Percentiles rank a stretch among this genome's conserved stretches.
Evolutionary conservation across 768 basidiomycete species (phyloP).

Genomic region (Boletales sp.): DNA sequence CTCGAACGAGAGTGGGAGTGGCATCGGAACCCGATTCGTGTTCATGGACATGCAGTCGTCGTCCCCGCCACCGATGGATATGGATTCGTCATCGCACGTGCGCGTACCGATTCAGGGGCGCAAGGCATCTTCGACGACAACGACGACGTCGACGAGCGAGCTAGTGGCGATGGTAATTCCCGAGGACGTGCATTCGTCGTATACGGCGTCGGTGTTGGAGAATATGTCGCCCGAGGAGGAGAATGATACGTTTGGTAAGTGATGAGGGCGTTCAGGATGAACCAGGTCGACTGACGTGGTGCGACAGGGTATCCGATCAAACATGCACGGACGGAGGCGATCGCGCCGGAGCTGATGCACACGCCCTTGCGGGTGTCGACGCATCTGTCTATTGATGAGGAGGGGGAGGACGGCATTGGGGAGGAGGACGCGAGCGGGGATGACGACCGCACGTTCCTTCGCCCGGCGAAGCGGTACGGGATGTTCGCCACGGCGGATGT

Average conservation of each 20-base stretch:
- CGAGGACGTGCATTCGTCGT: constrained; percentile 26
- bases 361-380: constrained; percentile 14
- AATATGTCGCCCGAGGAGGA: constrained; percentile 11
- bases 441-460: no score
- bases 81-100: constrained; percentile 5
- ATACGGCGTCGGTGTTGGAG: constrained; percentile 19
- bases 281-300: neutral
- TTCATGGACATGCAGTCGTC: constrained; percentile 19
- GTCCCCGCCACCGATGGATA: neutral
- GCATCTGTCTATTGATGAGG: constrained; percentile 21
- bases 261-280: neutral
- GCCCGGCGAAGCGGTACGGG: constrained; percentile 18
- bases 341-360: constrained; percentile 11
- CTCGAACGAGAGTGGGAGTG: constrained; percentile 7
- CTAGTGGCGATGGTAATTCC: constrained; percentile 7
- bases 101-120: constrained; percentile 8
- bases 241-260: constrained; percentile 31
- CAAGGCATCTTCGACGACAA: neutral
- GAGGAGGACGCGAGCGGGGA: no score
- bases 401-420: constrained; percentile 3
- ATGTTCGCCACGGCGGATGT: constrained; percentile 24
- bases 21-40: constrained; percentile 6
- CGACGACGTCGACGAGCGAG: no score
- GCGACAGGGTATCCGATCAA: constrained; percentile 23
- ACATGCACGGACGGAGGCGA: constrained; percentile 13